Base-by-base conservation (phyloP, 108 stramenopile genomes). In the Nannochloropsis gaditana region DNA sequence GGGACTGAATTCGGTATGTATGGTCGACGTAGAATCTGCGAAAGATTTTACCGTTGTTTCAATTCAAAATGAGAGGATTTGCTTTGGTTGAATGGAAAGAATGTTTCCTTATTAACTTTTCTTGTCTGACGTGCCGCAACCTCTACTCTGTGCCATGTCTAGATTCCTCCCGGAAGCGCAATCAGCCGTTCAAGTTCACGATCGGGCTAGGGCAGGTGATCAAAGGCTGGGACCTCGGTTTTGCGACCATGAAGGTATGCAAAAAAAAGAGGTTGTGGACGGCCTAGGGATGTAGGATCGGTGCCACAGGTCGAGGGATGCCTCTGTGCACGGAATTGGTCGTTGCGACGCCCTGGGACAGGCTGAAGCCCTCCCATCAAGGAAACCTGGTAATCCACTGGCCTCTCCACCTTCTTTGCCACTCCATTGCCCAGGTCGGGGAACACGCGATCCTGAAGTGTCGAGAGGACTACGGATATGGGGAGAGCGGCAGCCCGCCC, bases 161-260 rank as follows among this genome's bases (percentile, higher is more conserved):
- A 5, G 43, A 42, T 44, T 83, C 21, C 15, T 43, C 43, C 43
- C 83, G 50, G 9, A 2, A 84, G 89, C 92, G 95, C n/a, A 95
- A 95, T 42, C 92, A 94, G 83, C 91, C 95, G 9, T 99, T 99
- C 91, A 93, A 95, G 85, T 99, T 99, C 82, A 94, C 94, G 21
- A 93, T 97, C 83, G 98, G 98, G 9, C 85, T 92, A 21, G 96
- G 96, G 11, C 91, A 92, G 84, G 98, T 99, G n/a, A 99, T 99
- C 86, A 94, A 93, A 82, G 98, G 93, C 42, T 99, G 97, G 97
- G 98, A 98, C 87, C 93, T 94, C 87, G 92, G 88, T 82, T 91
- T 91, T 85, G 90, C 91, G 5, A 82, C 86, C 31, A 91, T 91
- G 91, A 90, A 84, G 83, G 82, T 85, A 11, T 15, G 8, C 2